Percentiles rank a stretch among this genome's conserved stretches.
These are phyloP conservation scores for Telfairia occidentalis DNA, from an alignment of 331 rosid genomes.

Conservation along the genomic window DNA sequence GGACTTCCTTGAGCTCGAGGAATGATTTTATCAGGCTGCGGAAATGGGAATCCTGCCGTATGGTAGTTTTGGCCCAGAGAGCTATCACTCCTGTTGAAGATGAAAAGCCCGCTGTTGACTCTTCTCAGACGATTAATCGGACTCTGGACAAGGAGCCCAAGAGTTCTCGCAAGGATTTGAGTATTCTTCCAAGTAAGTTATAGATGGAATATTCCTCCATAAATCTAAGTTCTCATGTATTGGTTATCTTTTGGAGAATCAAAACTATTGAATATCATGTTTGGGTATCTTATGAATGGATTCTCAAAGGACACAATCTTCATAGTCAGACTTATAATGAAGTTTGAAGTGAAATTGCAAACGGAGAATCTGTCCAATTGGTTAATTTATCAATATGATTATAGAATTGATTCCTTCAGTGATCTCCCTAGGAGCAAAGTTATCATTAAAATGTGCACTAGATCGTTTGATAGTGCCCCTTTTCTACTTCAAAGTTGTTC, in stretches of 20 bases:
- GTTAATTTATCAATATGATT: neutral
- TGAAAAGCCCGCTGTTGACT: conserved; percentile 38
- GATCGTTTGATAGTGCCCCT: neutral
- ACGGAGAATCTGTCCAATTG: no score
- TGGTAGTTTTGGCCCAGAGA: conserved; percentile 37
- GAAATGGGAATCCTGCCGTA: conserved; percentile 41
- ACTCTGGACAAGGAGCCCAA: conserved; percentile 23
- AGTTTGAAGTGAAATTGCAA: no score
- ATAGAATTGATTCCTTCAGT: neutral
- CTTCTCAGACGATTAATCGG: conserved; percentile 23
- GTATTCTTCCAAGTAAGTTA: conserved; percentile 69
- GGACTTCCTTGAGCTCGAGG: conserved; percentile 26
- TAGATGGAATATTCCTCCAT: neutral
- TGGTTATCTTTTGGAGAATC: neutral
- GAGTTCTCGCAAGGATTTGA: conserved; percentile 45
- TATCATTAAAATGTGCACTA: neutral
- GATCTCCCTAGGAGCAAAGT: neutral
- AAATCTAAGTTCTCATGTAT: neutral
- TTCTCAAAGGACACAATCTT: no score
- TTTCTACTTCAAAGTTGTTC: neutral
- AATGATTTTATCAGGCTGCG: conserved; percentile 21
- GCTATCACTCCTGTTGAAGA: conserved; percentile 58
- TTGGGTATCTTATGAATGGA: no score
- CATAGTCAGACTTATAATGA: no score
- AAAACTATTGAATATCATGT: neutral